phyloP scores from a whole-genome alignment of 2,329 filamentous ascomycete species.

The Leptodontidium sp. region DNA sequence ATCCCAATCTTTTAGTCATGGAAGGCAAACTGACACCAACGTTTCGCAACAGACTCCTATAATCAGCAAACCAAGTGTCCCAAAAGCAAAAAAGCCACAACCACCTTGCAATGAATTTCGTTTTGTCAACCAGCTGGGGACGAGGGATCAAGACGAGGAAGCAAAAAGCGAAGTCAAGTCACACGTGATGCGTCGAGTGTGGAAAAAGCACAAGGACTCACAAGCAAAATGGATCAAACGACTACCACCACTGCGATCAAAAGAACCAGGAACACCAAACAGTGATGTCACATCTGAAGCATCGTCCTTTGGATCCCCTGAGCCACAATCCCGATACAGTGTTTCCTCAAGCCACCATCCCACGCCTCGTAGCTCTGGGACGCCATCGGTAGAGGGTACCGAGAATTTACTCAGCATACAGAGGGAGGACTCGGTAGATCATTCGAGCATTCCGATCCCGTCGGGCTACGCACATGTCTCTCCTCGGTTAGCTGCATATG shows the following conservation, averaged over 20 bases:
- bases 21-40: not conserved
- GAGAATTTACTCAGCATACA: not conserved
- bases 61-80: not conserved
- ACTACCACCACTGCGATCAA: conserved; percentile 1
- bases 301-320: conserved; percentile 12
- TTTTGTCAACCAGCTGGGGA: conserved; percentile 19
- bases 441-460: not conserved
- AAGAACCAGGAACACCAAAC: not conserved
- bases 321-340: not conserved
- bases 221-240: conserved; percentile 18
- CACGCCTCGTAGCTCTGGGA: not conserved
- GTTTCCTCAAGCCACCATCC: not conserved
- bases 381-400: not conserved
- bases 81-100: not conserved
- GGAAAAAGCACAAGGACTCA: conserved; percentile 22
- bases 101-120: conserved; percentile 5
- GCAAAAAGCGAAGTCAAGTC: conserved; percentile 22
- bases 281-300: conserved; percentile 4
- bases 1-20: not conserved
- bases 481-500: conserved; percentile 10
- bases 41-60: not conserved
- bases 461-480: conserved; percentile 5
- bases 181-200: conserved; percentile 20
- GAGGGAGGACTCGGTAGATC: not conserved
- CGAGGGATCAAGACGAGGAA: conserved; percentile 12